phyloP scores from a whole-genome alignment of 169 alveolate species.

The Plasmodium reichenowi region DNA sequence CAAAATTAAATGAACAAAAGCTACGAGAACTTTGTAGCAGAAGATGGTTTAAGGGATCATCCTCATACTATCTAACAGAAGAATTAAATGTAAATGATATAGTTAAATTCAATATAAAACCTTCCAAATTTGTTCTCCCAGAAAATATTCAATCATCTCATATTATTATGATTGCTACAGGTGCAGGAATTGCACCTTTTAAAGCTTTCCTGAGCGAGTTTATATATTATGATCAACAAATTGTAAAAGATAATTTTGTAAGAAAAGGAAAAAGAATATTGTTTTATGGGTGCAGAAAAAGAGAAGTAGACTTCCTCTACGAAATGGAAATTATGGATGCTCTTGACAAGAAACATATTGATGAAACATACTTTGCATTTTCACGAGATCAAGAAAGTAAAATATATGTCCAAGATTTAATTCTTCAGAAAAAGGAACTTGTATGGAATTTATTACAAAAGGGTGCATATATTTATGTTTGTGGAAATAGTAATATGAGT shows the following conservation, averaged over 20 bases:
- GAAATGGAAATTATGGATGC: constrained; percentile 65
- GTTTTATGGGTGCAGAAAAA: constrained; percentile 64
- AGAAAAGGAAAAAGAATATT: constrained; percentile 51
- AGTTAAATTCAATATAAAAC: constrained; percentile 39
- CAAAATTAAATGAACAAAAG: constrained; percentile 56
- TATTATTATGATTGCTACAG: constrained; percentile 84
- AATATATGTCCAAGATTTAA: constrained; percentile 75
- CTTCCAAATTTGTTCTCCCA: constrained; percentile 59
- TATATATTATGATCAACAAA: constrained; percentile 45
- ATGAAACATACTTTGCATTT: constrained; percentile 61
- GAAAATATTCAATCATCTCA: constrained; percentile 42
- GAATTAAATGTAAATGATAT: constrained; percentile 50
- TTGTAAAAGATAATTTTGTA: constrained; percentile 14
- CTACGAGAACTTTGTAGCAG: constrained; percentile 49
- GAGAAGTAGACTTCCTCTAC: constrained; percentile 63
- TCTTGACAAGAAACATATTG: constrained; percentile 27
- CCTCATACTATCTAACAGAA: constrained; percentile 69
- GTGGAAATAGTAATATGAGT: constrained; percentile 70
- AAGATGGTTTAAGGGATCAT: constrained; percentile 67
- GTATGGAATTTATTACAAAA: constrained; percentile 68
- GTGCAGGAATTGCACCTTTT: constrained; percentile 86
- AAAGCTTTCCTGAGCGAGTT: constrained; percentile 78
- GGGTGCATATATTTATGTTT: constrained; percentile 73
- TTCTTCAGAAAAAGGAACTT: constrained; percentile 50
- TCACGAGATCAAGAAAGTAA: constrained; percentile 63